Conservation (phyloP, 225 moss, liverwort and hornwort genomes). For the Lunularia cruciata region DNA sequence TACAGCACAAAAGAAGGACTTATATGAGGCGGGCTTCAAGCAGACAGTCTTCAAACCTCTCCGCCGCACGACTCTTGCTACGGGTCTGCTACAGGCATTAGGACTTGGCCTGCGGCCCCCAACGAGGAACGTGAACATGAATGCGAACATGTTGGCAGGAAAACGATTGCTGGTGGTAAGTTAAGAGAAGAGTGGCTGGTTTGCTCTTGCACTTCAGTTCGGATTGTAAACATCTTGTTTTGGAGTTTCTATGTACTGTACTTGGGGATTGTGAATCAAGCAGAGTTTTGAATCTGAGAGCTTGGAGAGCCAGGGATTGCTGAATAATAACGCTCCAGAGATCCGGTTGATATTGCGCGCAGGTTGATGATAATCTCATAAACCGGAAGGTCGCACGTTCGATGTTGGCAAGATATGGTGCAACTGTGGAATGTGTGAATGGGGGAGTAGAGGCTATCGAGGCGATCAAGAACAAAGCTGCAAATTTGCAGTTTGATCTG, state of each 20-base stretch:
- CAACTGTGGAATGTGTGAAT: slow-evolving; percentile 61
- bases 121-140: slow-evolving; percentile 40
- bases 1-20: slow-evolving; percentile 45
- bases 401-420: slow-evolving; percentile 84
- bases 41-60: slow-evolving; percentile 76
- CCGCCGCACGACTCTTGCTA: slow-evolving; percentile 66
- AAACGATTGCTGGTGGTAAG: slow-evolving; percentile 74
- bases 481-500: slow-evolving; percentile 63
- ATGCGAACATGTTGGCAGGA: slow-evolving; percentile 64
- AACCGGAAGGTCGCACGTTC: slow-evolving; percentile 82
- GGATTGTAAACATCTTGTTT: too few relatives aligned
- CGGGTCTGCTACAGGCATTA: slow-evolving; percentile 61
- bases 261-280: too few relatives aligned
- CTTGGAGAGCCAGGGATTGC: not conserved
- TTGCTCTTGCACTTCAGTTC: not conserved
- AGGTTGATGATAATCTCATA: slow-evolving; percentile 89
- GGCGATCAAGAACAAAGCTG: slow-evolving; percentile 52
- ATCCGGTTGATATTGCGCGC: not conserved
- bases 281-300: too few relatives aligned
- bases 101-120: slow-evolving; percentile 57
- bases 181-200: not conserved
- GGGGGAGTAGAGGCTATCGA: slow-evolving; percentile 65
- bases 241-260: too few relatives aligned
- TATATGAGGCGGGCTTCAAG: slow-evolving; percentile 59
- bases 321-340: not conserved